phyloP scores from a whole-genome alignment of 1,139 yeast species.

The Taphrina flavorubra region DNA sequence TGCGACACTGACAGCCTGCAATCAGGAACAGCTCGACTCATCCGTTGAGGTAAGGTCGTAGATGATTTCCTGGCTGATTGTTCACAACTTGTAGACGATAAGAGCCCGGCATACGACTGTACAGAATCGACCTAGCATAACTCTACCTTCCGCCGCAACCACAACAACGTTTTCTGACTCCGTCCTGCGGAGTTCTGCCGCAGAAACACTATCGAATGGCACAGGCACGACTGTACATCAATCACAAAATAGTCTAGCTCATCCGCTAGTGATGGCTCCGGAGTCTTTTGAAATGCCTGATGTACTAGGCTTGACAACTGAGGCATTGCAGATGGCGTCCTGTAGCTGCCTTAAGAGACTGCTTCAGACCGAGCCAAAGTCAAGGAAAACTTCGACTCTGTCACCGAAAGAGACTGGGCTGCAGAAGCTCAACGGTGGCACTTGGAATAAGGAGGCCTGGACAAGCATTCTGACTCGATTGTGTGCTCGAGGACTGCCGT shows the following conservation, averaged over 20 bases:
- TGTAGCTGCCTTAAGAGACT: conserved; percentile 30
- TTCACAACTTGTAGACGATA: conserved; percentile 9
- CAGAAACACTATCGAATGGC: not conserved
- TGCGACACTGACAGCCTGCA: conserved; percentile 64
- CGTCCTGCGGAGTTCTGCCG: not conserved
- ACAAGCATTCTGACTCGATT: conserved; percentile 72
- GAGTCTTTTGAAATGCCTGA: conserved; percentile 40
- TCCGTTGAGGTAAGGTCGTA: conserved; percentile 42
- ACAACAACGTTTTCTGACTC: not conserved
- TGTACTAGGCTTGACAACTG: conserved; percentile 40
- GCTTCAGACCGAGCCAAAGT: not conserved
- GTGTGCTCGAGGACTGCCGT: conserved; percentile 70
- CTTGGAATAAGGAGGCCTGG: conserved; percentile 61
- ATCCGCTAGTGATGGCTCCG: not conserved
- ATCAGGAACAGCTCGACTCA: conserved; percentile 59
- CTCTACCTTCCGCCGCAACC: not conserved
- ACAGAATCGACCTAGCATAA: conserved; percentile 23
- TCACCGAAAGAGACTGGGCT: conserved; percentile 21
- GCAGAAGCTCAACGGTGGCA: conserved; percentile 30
- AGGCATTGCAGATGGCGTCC: conserved; percentile 39
- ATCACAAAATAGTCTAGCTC: too few relatives aligned
- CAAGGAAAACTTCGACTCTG: conserved; percentile 11
- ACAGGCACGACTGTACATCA: not conserved
- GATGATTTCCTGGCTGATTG: not conserved
- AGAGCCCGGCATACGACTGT: conserved; percentile 33